Conservation (phyloP, 2,329 filamentous ascomycete species). For the Westerdykella aurantiaca region DNA sequence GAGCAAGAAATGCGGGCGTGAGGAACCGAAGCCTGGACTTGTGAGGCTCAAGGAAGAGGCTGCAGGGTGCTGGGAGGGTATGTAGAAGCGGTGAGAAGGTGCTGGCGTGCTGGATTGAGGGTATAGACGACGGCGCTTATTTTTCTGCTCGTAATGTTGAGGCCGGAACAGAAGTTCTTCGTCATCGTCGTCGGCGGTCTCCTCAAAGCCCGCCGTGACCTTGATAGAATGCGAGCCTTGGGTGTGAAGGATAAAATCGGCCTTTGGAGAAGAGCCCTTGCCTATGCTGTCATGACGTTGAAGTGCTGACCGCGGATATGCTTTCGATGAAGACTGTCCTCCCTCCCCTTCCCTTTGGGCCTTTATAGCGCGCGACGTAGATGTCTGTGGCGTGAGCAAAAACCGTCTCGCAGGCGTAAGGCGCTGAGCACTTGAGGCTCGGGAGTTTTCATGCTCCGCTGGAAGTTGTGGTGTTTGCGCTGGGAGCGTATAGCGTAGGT, state of each 20-base stretch:
- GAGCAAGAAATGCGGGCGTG: slow-evolving; percentile 38
- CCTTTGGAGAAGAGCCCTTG: slow-evolving; percentile 7
- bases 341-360: slow-evolving; percentile 1
- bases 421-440: slow-evolving; percentile 8
- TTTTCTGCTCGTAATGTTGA: slow-evolving; percentile 1
- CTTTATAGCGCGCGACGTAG: neutral
- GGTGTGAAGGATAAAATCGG: neutral
- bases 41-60: slow-evolving; percentile 1
- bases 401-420: slow-evolving; percentile 31
- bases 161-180: slow-evolving; percentile 25
- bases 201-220: slow-evolving; percentile 2
- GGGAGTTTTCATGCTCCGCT: neutral
- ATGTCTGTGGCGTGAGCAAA: slow-evolving; percentile 13
- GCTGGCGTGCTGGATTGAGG: slow-evolving; percentile 6
- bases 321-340: slow-evolving; percentile 10
- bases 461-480: slow-evolving; percentile 8
- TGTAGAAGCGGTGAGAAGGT: slow-evolving; percentile 22
- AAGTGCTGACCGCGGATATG: slow-evolving; percentile 15
- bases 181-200: slow-evolving; percentile 11
- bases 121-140: slow-evolving; percentile 25
- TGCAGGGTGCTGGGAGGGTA: slow-evolving; percentile 14
- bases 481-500: slow-evolving; percentile 17
- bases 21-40: slow-evolving; percentile 3
- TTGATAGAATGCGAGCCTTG: neutral
- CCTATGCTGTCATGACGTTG: slow-evolving; percentile 33